Percentiles rank a stretch among this genome's conserved stretches.
Evolutionary conservation across 2,329 filamentous ascomycete genomes (phyloP).

Genomic region (Colletotrichum horii): DNA sequence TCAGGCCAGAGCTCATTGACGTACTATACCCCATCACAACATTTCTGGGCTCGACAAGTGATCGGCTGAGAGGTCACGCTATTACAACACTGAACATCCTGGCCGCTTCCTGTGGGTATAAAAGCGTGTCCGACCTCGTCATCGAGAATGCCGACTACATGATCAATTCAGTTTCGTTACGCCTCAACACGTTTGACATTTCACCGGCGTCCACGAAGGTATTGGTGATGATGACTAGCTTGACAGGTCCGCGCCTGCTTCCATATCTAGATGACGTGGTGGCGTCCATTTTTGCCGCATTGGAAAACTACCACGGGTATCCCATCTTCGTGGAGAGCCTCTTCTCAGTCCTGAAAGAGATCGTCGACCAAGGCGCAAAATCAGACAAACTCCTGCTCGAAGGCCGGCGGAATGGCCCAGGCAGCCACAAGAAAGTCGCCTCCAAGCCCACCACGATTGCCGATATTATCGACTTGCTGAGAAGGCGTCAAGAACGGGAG

Average conservation of each 20-base stretch:
- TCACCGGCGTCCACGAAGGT: conserved; percentile 91
- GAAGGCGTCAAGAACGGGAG: conserved; percentile 30
- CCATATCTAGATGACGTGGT: conserved; percentile 93
- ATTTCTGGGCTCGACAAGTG: conserved; percentile 76
- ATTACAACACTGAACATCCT: conserved; percentile 83
- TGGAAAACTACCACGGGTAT: conserved; percentile 97
- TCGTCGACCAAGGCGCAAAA: conserved; percentile 82
- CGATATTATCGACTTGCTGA: conserved; percentile 61
- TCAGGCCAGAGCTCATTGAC: conserved; percentile 87
- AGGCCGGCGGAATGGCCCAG: conserved; percentile 36
- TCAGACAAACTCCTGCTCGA: conserved; percentile 55
- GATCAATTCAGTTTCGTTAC: conserved; percentile 88
- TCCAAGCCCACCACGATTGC: conserved; percentile 40
- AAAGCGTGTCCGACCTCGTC: conserved; percentile 76
- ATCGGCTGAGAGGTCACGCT: conserved; percentile 77
- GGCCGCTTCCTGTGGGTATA: conserved; percentile 77
- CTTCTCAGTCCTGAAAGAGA: conserved; percentile 81
- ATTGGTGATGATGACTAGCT: conserved; percentile 88
- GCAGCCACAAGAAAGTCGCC: conserved; percentile 48
- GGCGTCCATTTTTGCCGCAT: conserved; percentile 85
- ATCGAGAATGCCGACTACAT: conserved; percentile 96
- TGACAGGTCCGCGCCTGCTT: conserved; percentile 81
- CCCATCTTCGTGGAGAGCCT: conserved; percentile 82
- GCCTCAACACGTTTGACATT: conserved; percentile 90
- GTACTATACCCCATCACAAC: conserved; percentile 90